Conservation (phyloP, 495 filamentous ascomycete species). For the Trichoderma erinaceum region DNA sequence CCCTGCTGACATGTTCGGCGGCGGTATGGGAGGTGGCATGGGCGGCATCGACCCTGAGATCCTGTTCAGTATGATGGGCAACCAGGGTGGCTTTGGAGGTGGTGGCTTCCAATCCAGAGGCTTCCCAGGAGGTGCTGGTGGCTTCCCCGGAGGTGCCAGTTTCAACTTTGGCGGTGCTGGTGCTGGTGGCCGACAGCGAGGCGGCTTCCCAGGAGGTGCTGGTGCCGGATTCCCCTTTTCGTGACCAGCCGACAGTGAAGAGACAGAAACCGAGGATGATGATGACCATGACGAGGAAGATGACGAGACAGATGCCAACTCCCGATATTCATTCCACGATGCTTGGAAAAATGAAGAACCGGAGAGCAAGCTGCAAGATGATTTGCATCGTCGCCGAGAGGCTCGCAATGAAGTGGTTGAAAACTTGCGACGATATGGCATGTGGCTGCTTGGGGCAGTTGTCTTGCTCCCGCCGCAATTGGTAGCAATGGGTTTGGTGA, state of each 20-base stretch:
- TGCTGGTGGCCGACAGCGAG: conserved; percentile 21
- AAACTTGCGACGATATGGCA: conserved; percentile 27
- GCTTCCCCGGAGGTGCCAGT: conserved; percentile 18
- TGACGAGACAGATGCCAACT: conserved; percentile 2
- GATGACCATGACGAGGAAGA: conserved; percentile 6
- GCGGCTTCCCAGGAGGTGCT: conserved; percentile 29
- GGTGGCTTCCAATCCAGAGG: conserved; percentile 39
- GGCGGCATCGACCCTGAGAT: conserved; percentile 66
- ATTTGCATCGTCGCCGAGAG: conserved; percentile 22
- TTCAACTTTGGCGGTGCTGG: conserved; percentile 31
- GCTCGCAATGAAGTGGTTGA: conserved; percentile 23
- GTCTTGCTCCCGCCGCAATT: conserved; percentile 34
- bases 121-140: conserved; percentile 38
- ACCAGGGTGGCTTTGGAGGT: conserved; percentile 43
- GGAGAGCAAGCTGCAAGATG: conserved; percentile 24
- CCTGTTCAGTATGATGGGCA: conserved; percentile 64
- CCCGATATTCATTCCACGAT: background rate
- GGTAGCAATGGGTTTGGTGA: conserved; percentile 23
- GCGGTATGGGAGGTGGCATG: conserved; percentile 54
- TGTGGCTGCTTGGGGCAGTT: conserved; percentile 27
- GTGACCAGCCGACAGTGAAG: conserved; percentile 16
- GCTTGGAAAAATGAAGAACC: background rate
- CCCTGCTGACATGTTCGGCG: conserved; percentile 79
- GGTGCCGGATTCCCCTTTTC: conserved; percentile 14
- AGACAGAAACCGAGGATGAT: conserved; percentile 1